These are phyloP conservation scores for Periglandula ipomoeae DNA, from an alignment of 2,329 filamentous ascomycete species.

Conservation along the genomic window DNA sequence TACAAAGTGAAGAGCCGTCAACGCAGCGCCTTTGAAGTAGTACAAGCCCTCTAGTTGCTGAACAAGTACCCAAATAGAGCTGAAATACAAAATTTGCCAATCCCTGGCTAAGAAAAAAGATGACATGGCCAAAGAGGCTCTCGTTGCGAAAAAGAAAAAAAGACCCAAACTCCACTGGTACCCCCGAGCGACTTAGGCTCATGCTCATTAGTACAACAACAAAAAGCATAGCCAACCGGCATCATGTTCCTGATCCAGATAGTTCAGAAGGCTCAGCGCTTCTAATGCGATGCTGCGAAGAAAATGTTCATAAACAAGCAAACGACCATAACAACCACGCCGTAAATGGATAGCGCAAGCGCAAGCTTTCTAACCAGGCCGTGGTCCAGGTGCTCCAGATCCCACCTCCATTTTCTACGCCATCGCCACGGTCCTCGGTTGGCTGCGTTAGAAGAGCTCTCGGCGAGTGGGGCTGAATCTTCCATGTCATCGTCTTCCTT, in stretches of 20 bases:
- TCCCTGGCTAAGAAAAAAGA: too few relatives aligned
- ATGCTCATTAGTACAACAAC: constrained; percentile 2
- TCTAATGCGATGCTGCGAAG: constrained; percentile 55
- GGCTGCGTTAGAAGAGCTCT: constrained; percentile 27
- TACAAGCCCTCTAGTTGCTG: not conserved
- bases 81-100: constrained; percentile 11
- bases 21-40: not conserved
- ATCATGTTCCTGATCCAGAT: not conserved
- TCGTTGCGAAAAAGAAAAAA: not conserved
- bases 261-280: constrained; percentile 6
- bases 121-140: not conserved
- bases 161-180: not conserved
- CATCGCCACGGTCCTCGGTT: constrained; percentile 34
- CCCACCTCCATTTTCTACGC: constrained; percentile 50
- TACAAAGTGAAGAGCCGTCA: not conserved
- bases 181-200: not conserved
- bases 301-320: constrained; percentile 82
- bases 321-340: constrained; percentile 77
- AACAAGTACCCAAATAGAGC: not conserved
- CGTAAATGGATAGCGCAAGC: constrained; percentile 72
- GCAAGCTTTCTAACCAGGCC: constrained; percentile 61
- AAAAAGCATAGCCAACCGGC: not conserved
- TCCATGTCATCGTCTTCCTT: constrained; percentile 88
- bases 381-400: constrained; percentile 55
- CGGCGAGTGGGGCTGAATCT: constrained; percentile 38